A percentile compares a stretch with the other conserved stretches of the same genome.
phyloP scores from a whole-genome alignment of 163 green algal species.

The Volvox carteri region DNA sequence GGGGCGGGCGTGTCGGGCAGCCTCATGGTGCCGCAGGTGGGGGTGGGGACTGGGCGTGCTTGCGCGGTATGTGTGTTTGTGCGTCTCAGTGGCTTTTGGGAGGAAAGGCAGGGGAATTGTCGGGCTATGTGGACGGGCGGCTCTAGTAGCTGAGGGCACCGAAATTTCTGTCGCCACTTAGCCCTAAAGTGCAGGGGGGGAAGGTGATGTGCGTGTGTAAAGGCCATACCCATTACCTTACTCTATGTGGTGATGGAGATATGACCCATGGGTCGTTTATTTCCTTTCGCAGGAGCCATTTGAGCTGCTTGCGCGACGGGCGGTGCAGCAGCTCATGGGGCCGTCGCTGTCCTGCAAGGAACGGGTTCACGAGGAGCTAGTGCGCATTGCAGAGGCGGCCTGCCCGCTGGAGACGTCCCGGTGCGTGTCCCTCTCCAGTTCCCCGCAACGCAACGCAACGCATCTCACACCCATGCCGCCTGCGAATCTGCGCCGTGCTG shows the following conservation, averaged over 20 bases:
- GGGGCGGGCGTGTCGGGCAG: conserved; percentile 88
- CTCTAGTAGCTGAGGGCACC: too few relatives aligned
- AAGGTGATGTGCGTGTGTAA: too few relatives aligned
- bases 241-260: too few relatives aligned
- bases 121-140: too few relatives aligned
- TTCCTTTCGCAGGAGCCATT: conserved; percentile 97
- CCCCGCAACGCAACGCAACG: not conserved
- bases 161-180: too few relatives aligned
- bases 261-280: too few relatives aligned
- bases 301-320: conserved; percentile 93
- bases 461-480: not conserved
- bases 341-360: conserved; percentile 89
- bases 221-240: too few relatives aligned
- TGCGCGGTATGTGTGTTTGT: not conserved
- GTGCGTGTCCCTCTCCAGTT: conserved; percentile 59
- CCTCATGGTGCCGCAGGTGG: conserved; percentile 62
- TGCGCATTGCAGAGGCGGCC: conserved; percentile 87
- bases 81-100: not conserved
- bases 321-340: conserved; percentile 87
- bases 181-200: too few relatives aligned
- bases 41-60: not conserved
- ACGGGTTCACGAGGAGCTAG: conserved; percentile 95
- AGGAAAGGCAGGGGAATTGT: too few relatives aligned
- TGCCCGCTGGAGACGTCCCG: conserved; percentile 78
- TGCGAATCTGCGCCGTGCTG: not conserved